Percentiles rank a stretch among this genome's conserved stretches.
These are phyloP conservation scores for Nemania abortiva DNA, from an alignment of 2,329 filamentous ascomycete species.

Conservation along the genomic window DNA sequence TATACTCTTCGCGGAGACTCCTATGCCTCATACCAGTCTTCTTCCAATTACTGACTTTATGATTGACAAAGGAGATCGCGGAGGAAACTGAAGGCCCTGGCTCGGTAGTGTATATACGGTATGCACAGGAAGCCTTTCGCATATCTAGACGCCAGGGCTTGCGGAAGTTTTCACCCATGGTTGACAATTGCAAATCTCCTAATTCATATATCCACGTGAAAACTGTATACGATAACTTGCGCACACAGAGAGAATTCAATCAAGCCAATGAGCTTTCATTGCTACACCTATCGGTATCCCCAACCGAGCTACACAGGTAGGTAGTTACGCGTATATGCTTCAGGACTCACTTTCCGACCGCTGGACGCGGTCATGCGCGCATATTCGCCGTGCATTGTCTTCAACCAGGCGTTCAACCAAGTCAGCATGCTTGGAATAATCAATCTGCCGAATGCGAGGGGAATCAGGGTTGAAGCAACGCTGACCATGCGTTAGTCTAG, in stretches of 20 bases:
- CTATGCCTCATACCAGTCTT: background rate
- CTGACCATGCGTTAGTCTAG: background rate
- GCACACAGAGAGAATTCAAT: background rate
- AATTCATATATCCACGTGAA: background rate
- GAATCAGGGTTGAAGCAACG: background rate
- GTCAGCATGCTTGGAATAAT: background rate
- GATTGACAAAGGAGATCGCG: background rate
- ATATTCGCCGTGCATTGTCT: background rate
- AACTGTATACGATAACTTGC: background rate
- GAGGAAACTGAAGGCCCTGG: background rate
- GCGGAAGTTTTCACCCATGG: background rate
- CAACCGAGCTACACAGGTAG: background rate
- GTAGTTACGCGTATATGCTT: background rate
- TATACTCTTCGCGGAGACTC: background rate
- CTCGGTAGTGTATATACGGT: background rate
- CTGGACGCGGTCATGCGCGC: background rate
- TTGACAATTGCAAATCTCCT: background rate
- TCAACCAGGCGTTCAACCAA: background rate
- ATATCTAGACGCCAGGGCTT: background rate
- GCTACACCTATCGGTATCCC: background rate
- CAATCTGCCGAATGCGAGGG: background rate
- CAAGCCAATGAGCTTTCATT: background rate
- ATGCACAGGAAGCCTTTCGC: background rate
- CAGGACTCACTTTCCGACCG: background rate
- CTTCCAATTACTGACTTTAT: background rate